A percentile compares a stretch with the other conserved stretches of the same genome.
phyloP scores from a whole-genome alignment of 129 eudicot genomes.

The Flaveria bidentis region DNA sequence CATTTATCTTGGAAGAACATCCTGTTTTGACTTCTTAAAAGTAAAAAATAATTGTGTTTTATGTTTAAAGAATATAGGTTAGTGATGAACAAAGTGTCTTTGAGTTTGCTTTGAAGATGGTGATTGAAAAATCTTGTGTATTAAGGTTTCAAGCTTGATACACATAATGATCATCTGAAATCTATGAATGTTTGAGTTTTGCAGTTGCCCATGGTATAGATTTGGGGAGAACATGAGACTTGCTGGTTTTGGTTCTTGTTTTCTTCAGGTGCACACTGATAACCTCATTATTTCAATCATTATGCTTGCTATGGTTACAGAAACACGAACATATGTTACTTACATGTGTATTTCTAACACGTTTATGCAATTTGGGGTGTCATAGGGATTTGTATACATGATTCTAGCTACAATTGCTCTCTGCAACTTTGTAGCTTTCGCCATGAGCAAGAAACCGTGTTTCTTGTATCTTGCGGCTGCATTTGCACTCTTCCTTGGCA shows the following conservation, averaged over 20 bases:
- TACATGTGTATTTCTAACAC: constrained; percentile 14
- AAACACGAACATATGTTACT: background rate
- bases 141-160: background rate
- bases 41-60: background rate
- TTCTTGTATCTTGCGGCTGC: constrained; percentile 65
- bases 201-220: constrained; percentile 95
- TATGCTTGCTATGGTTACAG: background rate
- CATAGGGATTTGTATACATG: constrained; percentile 61
- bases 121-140: background rate
- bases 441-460: constrained; percentile 55
- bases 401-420: constrained; percentile 55
- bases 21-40: constrained; percentile 10
- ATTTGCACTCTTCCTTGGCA: constrained; percentile 57
- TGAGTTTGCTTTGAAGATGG: background rate
- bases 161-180: background rate
- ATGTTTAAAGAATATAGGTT: background rate
- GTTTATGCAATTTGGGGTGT: constrained; percentile 16
- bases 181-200: constrained; percentile 18
- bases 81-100: background rate
- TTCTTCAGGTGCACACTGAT: constrained; percentile 62
- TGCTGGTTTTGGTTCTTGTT: constrained; percentile 89
- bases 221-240: constrained; percentile 93
- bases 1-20: background rate
- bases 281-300: background rate
- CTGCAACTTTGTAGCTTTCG: constrained; percentile 49